Base-by-base conservation (phyloP, 2,329 filamentous ascomycete genomes). In the Aspergillus melleus region DNA sequence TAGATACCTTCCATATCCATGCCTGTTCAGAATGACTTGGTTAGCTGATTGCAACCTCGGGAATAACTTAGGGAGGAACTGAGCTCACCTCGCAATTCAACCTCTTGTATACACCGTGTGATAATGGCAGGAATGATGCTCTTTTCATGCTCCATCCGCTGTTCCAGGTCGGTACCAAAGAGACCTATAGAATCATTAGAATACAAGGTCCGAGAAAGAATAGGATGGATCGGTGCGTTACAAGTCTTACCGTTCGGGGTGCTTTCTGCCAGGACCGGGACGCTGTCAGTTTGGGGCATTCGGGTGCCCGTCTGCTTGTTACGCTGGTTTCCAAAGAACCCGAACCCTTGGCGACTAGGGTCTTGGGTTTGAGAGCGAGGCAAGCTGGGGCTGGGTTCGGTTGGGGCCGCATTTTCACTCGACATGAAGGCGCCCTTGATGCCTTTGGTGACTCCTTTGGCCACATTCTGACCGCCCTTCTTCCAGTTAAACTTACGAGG, bases 401-500 rank as follows among this genome's bases (percentile, higher is more conserved):
- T 67, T 54, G 64, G 70, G 58, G 65, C 70, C 58, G 64, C 81
- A 72, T 66, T 88, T 82, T 89, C 86, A 52, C 85, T 86, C 49
- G 89, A 89, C 53, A 88, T 89, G 61, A 97, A 96, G 6, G 93
- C 93, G 57, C 92, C 91, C 76, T 96, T 96, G 75, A 98, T 88
- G 55, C 93, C 92, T 80, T 97, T 97, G 62, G 90, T 90, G 54
- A 98, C 90, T 71, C 93, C 94, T 76, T 97, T 96, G 29, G 93
- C 93, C 68, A 98, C 89, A 58, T 91, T 93, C 77, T 96, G 94
- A 44, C 91, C 91, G 44, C 92, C 92, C 81, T 96, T 96, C 84
- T 97, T 96, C 93, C 95, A 98, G 79, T 96, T 96, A 79, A 97
- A 97, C 76, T 97, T 98, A 80, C 92, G 96, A 56, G 90, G 88